phyloP scores from a whole-genome alignment of 2,329 filamentous ascomycete species.

The Hypoxylon sp. region DNA sequence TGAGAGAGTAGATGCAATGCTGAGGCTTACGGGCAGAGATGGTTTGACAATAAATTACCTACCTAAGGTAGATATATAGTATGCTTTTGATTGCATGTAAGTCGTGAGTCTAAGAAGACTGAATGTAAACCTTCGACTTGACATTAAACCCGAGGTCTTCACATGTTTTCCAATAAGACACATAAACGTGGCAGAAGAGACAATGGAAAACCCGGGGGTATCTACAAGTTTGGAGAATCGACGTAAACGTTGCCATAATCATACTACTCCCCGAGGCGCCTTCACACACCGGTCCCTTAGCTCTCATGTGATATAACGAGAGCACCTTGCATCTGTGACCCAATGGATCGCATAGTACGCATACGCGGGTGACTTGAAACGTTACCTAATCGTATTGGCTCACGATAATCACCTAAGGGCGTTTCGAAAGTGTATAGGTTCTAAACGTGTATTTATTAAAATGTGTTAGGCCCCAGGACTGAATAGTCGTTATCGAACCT shows the following conservation, averaged over 20 bases:
- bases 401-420: slow-evolving; percentile 1
- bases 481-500: slow-evolving; percentile 23
- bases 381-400: slow-evolving; percentile 20
- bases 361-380: slow-evolving; percentile 23
- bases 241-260: slow-evolving; percentile 5
- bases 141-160: not conserved
- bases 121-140: not conserved
- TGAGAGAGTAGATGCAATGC: not conserved
- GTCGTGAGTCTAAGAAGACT: not conserved
- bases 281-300: slow-evolving; percentile 14
- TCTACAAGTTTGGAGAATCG: not conserved
- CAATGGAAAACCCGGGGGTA: slow-evolving; percentile 1
- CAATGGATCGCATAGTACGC: slow-evolving; percentile 14
- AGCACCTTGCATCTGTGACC: slow-evolving; percentile 24
- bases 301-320: slow-evolving; percentile 36
- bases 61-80: not conserved
- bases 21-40: too few relatives aligned
- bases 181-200: not conserved
- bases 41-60: too few relatives aligned
- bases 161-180: not conserved
- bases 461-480: slow-evolving; percentile 35
- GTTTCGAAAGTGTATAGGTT: slow-evolving; percentile 10
- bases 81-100: not conserved
- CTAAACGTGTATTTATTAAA: slow-evolving; percentile 38
- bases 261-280: slow-evolving; percentile 10